Base-by-base conservation (phyloP, 805 yeast genomes). In the Sugiyamaella qingdaonensis region DNA sequence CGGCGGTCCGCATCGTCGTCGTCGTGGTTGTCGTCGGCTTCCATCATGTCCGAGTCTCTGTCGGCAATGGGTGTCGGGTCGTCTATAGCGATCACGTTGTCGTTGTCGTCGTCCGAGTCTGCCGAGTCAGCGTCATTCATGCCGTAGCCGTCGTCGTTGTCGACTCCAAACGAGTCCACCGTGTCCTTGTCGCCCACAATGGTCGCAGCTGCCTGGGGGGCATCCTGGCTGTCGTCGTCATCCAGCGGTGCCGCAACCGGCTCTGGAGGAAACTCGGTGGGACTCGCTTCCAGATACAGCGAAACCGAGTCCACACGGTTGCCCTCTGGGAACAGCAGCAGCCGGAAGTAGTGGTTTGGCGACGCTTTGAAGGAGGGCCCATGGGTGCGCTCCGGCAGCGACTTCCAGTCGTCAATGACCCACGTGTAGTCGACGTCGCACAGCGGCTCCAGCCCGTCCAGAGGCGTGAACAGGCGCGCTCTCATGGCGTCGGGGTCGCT, bases 251-350 rank as follows among this genome's bases (percentile, higher is more conserved):
- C 48, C 9, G 18, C 21, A 13, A 9, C 10, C 82, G 42, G 41
- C 14, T 37, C 49, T 10, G 18, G 32, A 13, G n/a, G 32, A 11
- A 16, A 39, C 13, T 31, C 36, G 32, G 48, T 16, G 34, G 63
- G 71, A 55, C 80, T 78, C 0, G 96, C 94, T 61, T 89, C 96
- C 57, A 94, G 71, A 67, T 89, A 94, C 24, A 89, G 68, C 0
- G 97, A 88, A 7, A 88, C 68, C 53, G 76, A 73, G 55, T 75
- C 75, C 49, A 79, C 74, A 46, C 78, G 75, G 61, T 84, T 86
- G 1, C 95, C 94, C 47, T 78, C 78, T 0, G 96, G 96, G 65
- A 90, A 88, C 34, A 92, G 66, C 39, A 92, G 72, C 2, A 90
- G 65, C 59, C 82, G 81, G 73, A 73, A 58, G 61, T 58, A 53